A percentile compares a stretch with the other conserved stretches of the same genome.
Conservation (phyloP, 345 rosid genomes). For the Toxicodendron radicans region DNA sequence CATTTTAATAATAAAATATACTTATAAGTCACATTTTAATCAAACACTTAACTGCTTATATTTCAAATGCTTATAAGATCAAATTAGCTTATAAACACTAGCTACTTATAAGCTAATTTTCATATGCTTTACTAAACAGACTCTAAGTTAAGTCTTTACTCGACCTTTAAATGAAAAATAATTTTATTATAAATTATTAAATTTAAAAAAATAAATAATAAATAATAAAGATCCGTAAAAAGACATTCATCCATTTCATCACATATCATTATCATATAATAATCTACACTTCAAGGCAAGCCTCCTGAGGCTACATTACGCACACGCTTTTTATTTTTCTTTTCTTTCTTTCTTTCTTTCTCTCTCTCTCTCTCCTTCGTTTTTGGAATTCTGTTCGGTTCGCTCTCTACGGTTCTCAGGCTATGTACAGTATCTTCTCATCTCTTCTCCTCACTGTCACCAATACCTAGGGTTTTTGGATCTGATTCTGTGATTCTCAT, state of each 20-base stretch:
- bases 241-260: not conserved
- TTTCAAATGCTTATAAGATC: too few species aligned
- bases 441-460: not conserved
- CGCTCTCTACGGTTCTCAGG: not conserved
- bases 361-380: constrained; percentile 10
- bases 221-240: not conserved
- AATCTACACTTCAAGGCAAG: too few species aligned
- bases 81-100: too few species aligned
- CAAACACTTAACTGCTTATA: too few species aligned
- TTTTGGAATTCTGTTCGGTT: constrained; percentile 18
- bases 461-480: not conserved
- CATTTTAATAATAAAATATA: too few species aligned
- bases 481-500: not conserved
- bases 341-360: not conserved
- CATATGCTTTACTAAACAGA: too few species aligned
- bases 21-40: too few species aligned
- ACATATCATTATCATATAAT: not conserved
- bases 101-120: too few species aligned
- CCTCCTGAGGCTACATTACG: not conserved
- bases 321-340: not conserved
- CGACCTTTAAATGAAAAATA: too few species aligned
- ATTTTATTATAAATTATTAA: too few species aligned
- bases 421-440: not conserved
- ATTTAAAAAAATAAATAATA: too few species aligned
- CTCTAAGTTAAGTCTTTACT: too few species aligned